Base-by-base conservation (phyloP, 345 rosid species). In the Eucalyptus regnans region DNA sequence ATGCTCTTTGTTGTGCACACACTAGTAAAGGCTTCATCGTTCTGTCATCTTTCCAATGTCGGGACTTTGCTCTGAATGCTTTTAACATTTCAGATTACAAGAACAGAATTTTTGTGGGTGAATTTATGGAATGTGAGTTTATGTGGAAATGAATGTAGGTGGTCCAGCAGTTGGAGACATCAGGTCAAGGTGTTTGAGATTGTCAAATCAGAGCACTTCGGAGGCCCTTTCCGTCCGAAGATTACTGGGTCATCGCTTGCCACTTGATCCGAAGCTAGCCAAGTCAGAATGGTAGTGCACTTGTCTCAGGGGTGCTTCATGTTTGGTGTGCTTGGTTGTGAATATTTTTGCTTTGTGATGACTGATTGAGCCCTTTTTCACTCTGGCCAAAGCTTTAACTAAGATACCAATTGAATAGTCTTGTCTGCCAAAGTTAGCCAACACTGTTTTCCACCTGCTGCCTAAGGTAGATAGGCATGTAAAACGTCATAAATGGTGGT, bases 111-210 rank as follows among this genome's bases (percentile, higher is more conserved):
- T 41, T 20, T 76, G 16, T 76, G 1, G 8, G 84, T 76, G 48
- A 76, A 76, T 76, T 41, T 41, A 41, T 76, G 29, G 29, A 37
- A 33, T 33, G 29, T 41, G 48, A 76, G 54, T 41, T 86, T 50
- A 84, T n/a, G 14, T 81, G 76, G 62, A 33, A 49, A 43, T 68
- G 86, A 71, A 50, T 88, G 50, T 86, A 97, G 98, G 99, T 48
- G 99, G 99, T 64, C 99, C 99, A 27, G 99, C 99, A 68, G 99
- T 97, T 71, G 99, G 99, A 85, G 99, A 97, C 89, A 96, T 96
- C 87, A 93, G 99, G 88, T 97, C 99, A 11, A 95, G 99, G 90
- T 96, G 99, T 90, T 95, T 97, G 94, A 94, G 99, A 89, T 92
- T 97, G 71, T 97, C 99, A 12, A 98, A 95, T 88, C 92, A 97